These are phyloP conservation scores for Dimargaris cristalligena DNA, from an alignment of 192 early-diverging fungal genomes.

Conservation along the genomic window DNA sequence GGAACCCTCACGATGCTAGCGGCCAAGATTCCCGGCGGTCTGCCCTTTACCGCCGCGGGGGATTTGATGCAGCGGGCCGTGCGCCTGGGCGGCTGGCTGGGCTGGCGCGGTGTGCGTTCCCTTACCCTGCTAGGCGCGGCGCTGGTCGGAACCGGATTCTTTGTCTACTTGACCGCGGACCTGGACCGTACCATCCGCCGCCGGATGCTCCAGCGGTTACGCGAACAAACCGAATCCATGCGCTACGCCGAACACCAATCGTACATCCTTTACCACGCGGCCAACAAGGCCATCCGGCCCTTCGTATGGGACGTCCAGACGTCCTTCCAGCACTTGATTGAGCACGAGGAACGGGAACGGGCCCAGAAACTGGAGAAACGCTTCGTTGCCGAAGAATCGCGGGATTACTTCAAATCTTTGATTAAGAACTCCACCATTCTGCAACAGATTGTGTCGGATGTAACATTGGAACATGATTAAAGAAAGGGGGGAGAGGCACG, in stretches of 20 bases:
- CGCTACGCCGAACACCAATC: conserved; percentile 40
- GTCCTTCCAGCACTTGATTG: conserved; percentile 52
- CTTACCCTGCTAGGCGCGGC: conserved; percentile 21
- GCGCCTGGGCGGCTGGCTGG: neutral
- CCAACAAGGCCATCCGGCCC: conserved; percentile 42
- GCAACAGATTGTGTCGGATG: neutral
- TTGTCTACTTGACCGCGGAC: conserved; percentile 47
- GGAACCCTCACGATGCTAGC: neutral
- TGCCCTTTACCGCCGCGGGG: neutral
- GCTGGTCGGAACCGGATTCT: conserved; percentile 30
- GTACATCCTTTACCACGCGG: conserved; percentile 42
- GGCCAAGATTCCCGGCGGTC: neutral
- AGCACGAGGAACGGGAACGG: conserved; percentile 46
- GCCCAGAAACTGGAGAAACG: conserved; percentile 35
- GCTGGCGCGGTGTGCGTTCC: conserved; percentile 20
- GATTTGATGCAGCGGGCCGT: neutral
- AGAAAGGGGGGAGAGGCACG: neutral
- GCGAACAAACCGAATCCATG: conserved; percentile 25
- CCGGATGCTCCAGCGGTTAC: conserved; percentile 41
- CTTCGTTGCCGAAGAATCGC: conserved; percentile 43
- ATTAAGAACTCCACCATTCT: conserved; percentile 1
- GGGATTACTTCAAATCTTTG: conserved; percentile 36
- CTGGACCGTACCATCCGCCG: conserved; percentile 51
- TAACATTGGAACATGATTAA: neutral
- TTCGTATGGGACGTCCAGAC: conserved; percentile 55